Base-by-base conservation (phyloP, 306 rosid species). In the Vicia faba region DNA sequence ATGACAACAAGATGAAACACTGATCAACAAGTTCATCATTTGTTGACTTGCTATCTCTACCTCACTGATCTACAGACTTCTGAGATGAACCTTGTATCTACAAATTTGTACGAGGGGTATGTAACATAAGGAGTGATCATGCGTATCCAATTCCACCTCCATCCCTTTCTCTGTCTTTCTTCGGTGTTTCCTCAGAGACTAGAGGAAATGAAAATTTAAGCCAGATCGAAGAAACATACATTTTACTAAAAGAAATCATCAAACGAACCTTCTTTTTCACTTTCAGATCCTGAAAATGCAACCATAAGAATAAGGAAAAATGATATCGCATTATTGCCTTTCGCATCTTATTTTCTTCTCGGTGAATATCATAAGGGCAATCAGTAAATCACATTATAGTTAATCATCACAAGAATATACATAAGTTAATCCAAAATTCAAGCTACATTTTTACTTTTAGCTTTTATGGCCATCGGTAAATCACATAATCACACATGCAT, bases 221-320 rank as follows among this genome's bases (percentile, higher is more conserved):
- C 69, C 75, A 76, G 77, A 81, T 75, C 45, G 68, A 72, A 70
- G 53, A 69, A 71, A 80, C 66, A 75, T 76, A 79, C 54, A 65
- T 70, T 75, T 78, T 68, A 77, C 87, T 79, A 92, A 89, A 92
- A 92, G 86, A 72, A 81, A 79, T 87, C 98, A 68, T 88, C 95
- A 79, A 92, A 92, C 66, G 92, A 74, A 59, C 95, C 89, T 67
- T 82, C 95, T 83, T 81, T 79, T 45, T 71, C 86, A 79, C 78
- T 75, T 83, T 81, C 95, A 65, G 81, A 73, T 82, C 95, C 96
- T 89, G 95, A 89, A 82, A 77, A 76, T 41, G 79, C 68, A 74
- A 69, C 75, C 70, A 64, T 57, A 69, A 29, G 66, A 60, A 65
- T 26, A 70, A 63, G 20, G 51, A 48, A 51, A 70, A 73, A 16